phyloP scores from a whole-genome alignment of 495 filamentous ascomycete species.

The Podospora pseudocomata region DNA sequence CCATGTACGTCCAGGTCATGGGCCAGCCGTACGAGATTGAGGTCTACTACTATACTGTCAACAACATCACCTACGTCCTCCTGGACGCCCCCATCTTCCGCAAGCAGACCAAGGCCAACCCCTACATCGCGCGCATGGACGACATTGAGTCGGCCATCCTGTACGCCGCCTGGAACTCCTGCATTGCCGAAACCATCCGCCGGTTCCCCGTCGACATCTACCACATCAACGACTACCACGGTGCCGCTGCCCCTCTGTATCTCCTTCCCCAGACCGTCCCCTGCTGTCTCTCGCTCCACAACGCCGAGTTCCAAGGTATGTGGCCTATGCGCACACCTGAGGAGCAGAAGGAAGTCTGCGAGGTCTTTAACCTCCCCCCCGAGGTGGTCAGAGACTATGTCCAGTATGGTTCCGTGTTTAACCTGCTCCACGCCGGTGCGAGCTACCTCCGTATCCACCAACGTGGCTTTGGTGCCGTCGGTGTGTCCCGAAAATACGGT shows the following conservation, averaged over 20 bases:
- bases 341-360: slow-evolving; percentile 65
- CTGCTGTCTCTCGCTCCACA: slow-evolving; percentile 48
- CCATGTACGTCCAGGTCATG: slow-evolving; percentile 64
- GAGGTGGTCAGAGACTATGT: slow-evolving; percentile 54
- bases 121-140: slow-evolving; percentile 71
- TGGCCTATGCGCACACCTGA: slow-evolving; percentile 70
- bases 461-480: slow-evolving; percentile 70
- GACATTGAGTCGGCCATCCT: slow-evolving; percentile 68
- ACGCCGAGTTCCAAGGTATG: slow-evolving; percentile 71
- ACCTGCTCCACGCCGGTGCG: slow-evolving; percentile 68
- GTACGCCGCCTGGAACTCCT: slow-evolving; percentile 73
- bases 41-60: slow-evolving; percentile 61
- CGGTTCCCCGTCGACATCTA: slow-evolving; percentile 67
- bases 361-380: slow-evolving; percentile 60
- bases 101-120: slow-evolving; percentile 61
- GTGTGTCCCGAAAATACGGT: slow-evolving; percentile 71
- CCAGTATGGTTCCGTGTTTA: slow-evolving; percentile 69
- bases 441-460: slow-evolving; percentile 74
- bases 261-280: slow-evolving; percentile 61
- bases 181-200: slow-evolving; percentile 60
- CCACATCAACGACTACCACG: slow-evolving; percentile 81
- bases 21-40: slow-evolving; percentile 61
- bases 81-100: slow-evolving; percentile 69
- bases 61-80: slow-evolving; percentile 71
- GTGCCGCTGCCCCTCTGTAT: slow-evolving; percentile 67